Evolutionary conservation across 306 rosid species (phyloP).

Genomic region (Elaeagnus macrophylla): DNA sequence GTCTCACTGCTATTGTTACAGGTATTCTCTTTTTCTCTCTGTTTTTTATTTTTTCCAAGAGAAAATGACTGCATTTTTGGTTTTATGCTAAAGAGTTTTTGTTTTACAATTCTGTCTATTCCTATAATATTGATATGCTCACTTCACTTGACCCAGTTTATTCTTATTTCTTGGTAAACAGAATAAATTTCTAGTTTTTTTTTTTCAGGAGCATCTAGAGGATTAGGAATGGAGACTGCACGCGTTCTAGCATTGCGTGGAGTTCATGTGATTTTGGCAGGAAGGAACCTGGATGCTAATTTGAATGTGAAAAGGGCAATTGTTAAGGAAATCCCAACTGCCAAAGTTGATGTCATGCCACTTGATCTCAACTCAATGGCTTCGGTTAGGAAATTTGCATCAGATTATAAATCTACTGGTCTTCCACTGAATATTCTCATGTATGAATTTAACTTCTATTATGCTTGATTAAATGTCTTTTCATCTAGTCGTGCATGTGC

Average conservation of each 20-base stretch:
- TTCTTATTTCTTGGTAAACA: background rate
- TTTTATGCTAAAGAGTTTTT: too few species aligned
- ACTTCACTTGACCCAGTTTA: background rate
- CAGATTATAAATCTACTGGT: conserved; percentile 51
- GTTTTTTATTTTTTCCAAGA: background rate
- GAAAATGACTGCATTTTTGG: background rate
- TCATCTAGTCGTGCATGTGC: too few species aligned
- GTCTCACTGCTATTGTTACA: conserved; percentile 48
- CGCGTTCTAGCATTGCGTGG: conserved; percentile 63
- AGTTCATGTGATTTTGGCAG: conserved; percentile 80
- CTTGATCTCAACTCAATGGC: conserved; percentile 68
- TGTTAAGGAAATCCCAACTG: conserved; percentile 43
- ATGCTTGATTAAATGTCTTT: background rate
- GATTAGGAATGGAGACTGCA: conserved; percentile 67
- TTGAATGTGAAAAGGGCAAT: conserved; percentile 36
- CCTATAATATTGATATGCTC: too few species aligned
- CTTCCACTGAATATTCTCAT: conserved; percentile 56
- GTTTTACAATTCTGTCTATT: too few species aligned
- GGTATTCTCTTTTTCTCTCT: conserved; percentile 17
- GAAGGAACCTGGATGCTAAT: conserved; percentile 52
- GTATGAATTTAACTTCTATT: conserved; percentile 28
- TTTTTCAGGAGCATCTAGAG: conserved; percentile 74
- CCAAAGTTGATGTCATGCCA: conserved; percentile 54
- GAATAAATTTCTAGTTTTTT: conserved; percentile 2
- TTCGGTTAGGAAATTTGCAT: conserved; percentile 61